Percentiles rank a stretch among this genome's conserved stretches.
phyloP scores from a whole-genome alignment of 1,284 basidiomycete genomes.

The Spongispora temasekensis region DNA sequence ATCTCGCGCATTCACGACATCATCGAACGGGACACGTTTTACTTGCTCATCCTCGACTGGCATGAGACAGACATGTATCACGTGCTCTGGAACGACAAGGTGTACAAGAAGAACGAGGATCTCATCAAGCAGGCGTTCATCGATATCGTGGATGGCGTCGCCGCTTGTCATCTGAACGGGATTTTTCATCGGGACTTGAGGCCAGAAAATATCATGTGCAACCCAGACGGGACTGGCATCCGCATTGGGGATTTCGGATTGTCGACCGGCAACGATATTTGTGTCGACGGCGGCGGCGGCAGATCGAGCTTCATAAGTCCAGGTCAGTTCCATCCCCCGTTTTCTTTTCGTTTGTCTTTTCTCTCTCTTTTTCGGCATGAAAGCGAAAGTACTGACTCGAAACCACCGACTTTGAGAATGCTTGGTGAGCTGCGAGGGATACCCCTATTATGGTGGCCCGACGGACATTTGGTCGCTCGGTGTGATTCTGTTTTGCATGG shows the following conservation, averaged over 20 bases:
- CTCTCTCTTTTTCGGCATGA: too few species aligned
- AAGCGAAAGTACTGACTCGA: too few species aligned
- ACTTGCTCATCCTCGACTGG: conserved; percentile 61
- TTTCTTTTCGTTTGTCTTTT: too few species aligned
- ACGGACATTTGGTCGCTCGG: conserved; percentile 85
- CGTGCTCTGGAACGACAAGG: conserved; percentile 2
- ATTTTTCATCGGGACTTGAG: conserved; percentile 89
- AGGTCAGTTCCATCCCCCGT: conserved; percentile 44
- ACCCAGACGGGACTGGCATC: conserved; percentile 53
- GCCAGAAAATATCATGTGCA: conserved; percentile 85
- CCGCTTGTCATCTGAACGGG: conserved; percentile 65
- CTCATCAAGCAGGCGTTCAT: conserved; percentile 66
- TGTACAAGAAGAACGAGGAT: conserved; percentile 49
- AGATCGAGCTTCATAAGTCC: conserved; percentile 82
- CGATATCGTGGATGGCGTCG: conserved; percentile 78
- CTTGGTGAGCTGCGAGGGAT: conserved; percentile 22
- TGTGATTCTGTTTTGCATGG: conserved; percentile 65
- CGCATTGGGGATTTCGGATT: conserved; percentile 83
- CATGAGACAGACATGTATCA: conserved; percentile 60
- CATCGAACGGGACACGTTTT: conserved; percentile 50
- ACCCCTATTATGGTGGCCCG: conserved; percentile 52
- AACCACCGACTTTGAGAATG: conserved; percentile 56
- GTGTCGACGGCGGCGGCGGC: conserved; percentile 80
- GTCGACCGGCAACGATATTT: conserved; percentile 65
- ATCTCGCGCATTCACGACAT: conserved; percentile 56